These are phyloP conservation scores for Coemansia erecta DNA, from an alignment of 192 early-diverging fungal species.

Conservation along the genomic window DNA sequence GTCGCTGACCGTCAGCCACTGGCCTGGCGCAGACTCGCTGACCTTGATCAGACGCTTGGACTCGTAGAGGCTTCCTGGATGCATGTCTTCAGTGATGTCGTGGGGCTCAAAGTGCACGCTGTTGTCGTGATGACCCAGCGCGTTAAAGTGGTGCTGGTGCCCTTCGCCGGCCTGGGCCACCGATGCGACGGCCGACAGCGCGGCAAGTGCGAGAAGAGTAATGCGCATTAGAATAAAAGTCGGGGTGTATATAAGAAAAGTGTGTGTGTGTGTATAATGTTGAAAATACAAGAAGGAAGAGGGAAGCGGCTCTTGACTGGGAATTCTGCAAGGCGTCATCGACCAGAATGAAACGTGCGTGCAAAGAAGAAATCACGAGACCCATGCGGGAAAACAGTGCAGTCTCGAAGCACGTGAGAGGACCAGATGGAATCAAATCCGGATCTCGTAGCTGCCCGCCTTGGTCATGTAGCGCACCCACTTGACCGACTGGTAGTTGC, in stretches of 20 bases:
- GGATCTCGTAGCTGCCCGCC: constrained; percentile 59
- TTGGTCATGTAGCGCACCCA: constrained; percentile 99
- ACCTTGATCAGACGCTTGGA: constrained; percentile 56
- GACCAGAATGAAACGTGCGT: not conserved
- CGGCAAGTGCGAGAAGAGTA: constrained; percentile 13
- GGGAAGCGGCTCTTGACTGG: not conserved
- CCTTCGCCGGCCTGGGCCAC: not conserved
- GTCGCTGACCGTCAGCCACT: constrained; percentile 61
- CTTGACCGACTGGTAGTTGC: constrained; percentile 94
- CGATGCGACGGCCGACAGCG: constrained; percentile 13
- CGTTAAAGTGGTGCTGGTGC: constrained; percentile 20
- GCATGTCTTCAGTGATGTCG: constrained; percentile 14
- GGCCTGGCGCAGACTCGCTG: constrained; percentile 54
- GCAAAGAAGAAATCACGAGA: not conserved
- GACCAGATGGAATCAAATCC: constrained; percentile 21
- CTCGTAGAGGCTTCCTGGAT: constrained; percentile 35
- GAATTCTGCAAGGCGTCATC: too few species aligned
- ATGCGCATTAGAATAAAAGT: constrained; percentile 12
- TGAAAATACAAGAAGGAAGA: constrained; percentile 14
- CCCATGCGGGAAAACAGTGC: not conserved
- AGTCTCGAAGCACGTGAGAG: too few species aligned
- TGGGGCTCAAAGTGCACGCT: not conserved
- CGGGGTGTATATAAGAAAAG: constrained; percentile 7
- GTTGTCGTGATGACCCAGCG: constrained; percentile 1
- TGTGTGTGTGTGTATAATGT: not conserved